Percentiles rank a stretch among this genome's conserved stretches.
Conservation (phyloP, 2,329 filamentous ascomycete genomes). For the Polytolypa hystricis region DNA sequence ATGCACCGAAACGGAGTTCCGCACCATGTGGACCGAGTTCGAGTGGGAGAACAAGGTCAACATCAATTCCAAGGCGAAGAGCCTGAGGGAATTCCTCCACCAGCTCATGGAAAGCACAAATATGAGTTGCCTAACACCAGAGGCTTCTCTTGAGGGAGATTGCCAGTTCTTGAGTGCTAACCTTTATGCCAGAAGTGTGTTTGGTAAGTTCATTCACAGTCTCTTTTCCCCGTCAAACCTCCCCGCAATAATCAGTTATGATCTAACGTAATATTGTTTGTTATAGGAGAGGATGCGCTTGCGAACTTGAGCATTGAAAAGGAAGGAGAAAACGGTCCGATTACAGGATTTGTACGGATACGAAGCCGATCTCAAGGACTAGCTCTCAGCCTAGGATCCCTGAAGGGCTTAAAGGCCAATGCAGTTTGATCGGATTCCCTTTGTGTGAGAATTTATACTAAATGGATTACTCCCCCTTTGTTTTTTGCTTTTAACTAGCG, state of each 20-base stretch:
- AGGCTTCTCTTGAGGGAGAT: constrained; percentile 91
- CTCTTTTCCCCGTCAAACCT: constrained; percentile 1
- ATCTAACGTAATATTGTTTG: constrained; percentile 15
- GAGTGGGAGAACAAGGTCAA: constrained; percentile 99
- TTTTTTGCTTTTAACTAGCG: no score
- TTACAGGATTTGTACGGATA: constrained; percentile 96
- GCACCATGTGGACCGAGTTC: constrained; percentile 99
- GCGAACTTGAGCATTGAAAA: constrained; percentile 97
- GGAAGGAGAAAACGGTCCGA: constrained; percentile 86
- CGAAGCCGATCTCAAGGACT: constrained; percentile 92
- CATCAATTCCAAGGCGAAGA: constrained; percentile 95
- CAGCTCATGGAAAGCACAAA: constrained; percentile 96
- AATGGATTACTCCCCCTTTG: no score
- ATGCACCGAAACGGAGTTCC: constrained; percentile 96
- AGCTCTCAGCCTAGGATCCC: constrained; percentile 80
- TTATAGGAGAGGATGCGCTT: constrained; percentile 84
- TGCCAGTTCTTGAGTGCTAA: constrained; percentile 98
- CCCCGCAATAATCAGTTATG: not conserved
- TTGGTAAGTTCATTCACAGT: constrained; percentile 59
- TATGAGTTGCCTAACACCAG: constrained; percentile 95
- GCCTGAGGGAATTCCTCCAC: constrained; percentile 79
- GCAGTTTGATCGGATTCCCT: constrained; percentile 30
- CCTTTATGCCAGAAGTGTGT: constrained; percentile 89
- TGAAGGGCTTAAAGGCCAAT: constrained; percentile 83
- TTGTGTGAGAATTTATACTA: not conserved